Conservation (phyloP, 345 rosid species). For the Dovyalis caffra region DNA sequence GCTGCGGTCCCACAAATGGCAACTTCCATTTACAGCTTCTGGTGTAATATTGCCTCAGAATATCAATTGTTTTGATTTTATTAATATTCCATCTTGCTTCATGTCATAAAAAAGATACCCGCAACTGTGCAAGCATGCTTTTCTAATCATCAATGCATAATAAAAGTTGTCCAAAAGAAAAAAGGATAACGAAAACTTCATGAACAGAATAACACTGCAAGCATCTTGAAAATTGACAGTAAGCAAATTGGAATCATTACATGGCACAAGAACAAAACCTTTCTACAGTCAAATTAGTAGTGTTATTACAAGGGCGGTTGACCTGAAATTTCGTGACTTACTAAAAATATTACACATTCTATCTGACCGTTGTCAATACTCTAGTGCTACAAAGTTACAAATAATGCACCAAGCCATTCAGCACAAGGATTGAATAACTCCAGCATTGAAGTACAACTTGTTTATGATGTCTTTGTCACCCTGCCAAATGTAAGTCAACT, state of each 20-base stretch:
- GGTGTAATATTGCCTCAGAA: too few species aligned
- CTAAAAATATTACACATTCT: conserved; percentile 4
- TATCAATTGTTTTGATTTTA: too few species aligned
- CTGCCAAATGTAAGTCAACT: conserved; percentile 37
- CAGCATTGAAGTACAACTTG: background rate
- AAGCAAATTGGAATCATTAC: background rate
- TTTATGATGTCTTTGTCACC: conserved; percentile 14
- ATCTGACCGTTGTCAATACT: conserved; percentile 1
- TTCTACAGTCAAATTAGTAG: conserved; percentile 13
- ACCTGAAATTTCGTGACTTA: background rate
- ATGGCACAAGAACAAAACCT: background rate
- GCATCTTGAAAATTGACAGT: background rate
- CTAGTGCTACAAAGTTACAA: background rate
- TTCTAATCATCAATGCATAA: background rate
- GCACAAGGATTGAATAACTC: conserved; percentile 9
- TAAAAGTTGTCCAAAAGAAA: too few species aligned
- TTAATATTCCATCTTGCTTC: background rate
- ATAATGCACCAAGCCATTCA: background rate
- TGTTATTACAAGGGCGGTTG: conserved; percentile 4
- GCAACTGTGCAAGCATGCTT: background rate
- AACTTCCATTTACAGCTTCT: too few species aligned
- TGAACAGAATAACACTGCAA: background rate
- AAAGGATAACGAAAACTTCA: too few species aligned
- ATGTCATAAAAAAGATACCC: background rate
- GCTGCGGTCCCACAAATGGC: too few species aligned